phyloP scores from a whole-genome alignment of 768 basidiomycete genomes.

The Amyloporia xantha region DNA sequence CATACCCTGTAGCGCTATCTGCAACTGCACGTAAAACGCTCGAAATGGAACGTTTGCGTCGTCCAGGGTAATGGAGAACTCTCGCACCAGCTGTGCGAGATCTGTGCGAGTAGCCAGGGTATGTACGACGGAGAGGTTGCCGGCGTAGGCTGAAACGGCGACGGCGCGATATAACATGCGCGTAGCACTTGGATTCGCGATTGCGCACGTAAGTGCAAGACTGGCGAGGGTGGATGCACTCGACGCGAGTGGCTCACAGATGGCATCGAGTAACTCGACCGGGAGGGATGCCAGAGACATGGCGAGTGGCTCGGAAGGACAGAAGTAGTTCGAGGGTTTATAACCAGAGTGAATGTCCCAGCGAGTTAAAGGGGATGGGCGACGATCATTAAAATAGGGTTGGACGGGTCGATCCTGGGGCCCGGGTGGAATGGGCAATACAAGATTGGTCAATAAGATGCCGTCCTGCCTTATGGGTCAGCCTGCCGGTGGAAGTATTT shows the following conservation, averaged over 20 bases:
- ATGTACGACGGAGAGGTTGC: constrained; percentile 42
- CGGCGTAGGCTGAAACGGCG: constrained; percentile 35
- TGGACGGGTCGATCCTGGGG: constrained; percentile 2
- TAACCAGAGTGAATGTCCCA: neutral
- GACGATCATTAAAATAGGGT: constrained; percentile 6
- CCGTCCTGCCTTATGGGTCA: neutral
- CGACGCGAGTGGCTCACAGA: constrained; percentile 33
- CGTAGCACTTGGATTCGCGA: constrained; percentile 44
- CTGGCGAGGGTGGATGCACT: constrained; percentile 33
- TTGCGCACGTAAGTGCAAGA: constrained; percentile 38
- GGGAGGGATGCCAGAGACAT: constrained; percentile 50
- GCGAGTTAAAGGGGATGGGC: neutral
- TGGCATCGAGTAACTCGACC: constrained; percentile 52
- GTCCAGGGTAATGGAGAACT: constrained; percentile 50
- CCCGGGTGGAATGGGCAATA: neutral
- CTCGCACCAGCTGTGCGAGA: constrained; percentile 55
- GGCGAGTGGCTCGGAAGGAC: constrained; percentile 11
- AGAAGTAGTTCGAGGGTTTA: constrained; percentile 5
- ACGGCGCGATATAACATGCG: constrained; percentile 60
- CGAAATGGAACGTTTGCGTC: constrained; percentile 33
- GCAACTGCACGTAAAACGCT: constrained; percentile 43
- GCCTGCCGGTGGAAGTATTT: neutral
- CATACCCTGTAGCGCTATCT: constrained; percentile 54
- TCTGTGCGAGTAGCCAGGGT: constrained; percentile 52
- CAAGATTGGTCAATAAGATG: neutral